Evolutionary conservation across 345 rosid genomes (phyloP).

Genomic region (Salix purpurea): DNA sequence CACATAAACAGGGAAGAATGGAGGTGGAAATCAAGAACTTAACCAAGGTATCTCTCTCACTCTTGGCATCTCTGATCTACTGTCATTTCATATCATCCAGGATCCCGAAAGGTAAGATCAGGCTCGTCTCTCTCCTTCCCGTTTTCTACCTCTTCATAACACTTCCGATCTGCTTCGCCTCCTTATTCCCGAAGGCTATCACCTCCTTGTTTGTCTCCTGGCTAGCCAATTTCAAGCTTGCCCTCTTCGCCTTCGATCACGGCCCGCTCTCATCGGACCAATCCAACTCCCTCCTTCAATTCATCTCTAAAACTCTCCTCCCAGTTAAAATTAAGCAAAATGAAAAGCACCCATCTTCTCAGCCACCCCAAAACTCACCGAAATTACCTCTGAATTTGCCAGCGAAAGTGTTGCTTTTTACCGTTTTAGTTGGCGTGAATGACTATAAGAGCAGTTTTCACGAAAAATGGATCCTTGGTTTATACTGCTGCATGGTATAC

Average conservation of each 20-base stretch:
- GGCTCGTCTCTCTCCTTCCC: slow-evolving; percentile 38
- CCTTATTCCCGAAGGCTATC: slow-evolving; percentile 10
- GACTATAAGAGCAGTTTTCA: slow-evolving; percentile 17
- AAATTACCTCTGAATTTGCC: slow-evolving; percentile 29
- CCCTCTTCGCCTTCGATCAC: slow-evolving; percentile 37
- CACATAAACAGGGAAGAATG: background rate
- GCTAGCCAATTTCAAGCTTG: slow-evolving; percentile 47
- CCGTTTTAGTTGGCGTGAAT: slow-evolving; percentile 8
- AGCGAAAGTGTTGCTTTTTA: slow-evolving; percentile 21
- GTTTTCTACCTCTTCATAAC: slow-evolving; percentile 25
- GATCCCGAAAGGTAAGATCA: slow-evolving; percentile 20
- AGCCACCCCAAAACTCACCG: slow-evolving; percentile 3
- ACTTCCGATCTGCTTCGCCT: slow-evolving; percentile 30
- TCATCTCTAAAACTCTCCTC: slow-evolving; percentile 35
- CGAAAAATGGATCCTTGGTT: slow-evolving; percentile 1
- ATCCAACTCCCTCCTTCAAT: slow-evolving; percentile 11
- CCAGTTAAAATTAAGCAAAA: slow-evolving; percentile 36
- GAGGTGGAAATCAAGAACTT: background rate
- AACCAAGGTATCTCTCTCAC: background rate
- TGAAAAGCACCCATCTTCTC: slow-evolving; percentile 10
- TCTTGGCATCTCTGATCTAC: slow-evolving; percentile 24
- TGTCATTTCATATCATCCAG: slow-evolving; percentile 30
- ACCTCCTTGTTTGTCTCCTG: slow-evolving; percentile 28
- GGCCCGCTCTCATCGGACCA: slow-evolving; percentile 29
- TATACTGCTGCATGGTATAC: slow-evolving; percentile 24